Percentiles rank a stretch among this genome's conserved stretches.
Evolutionary conservation across 805 yeast genomes (phyloP).

Genomic region (Metschnikowia rubicola): DNA sequence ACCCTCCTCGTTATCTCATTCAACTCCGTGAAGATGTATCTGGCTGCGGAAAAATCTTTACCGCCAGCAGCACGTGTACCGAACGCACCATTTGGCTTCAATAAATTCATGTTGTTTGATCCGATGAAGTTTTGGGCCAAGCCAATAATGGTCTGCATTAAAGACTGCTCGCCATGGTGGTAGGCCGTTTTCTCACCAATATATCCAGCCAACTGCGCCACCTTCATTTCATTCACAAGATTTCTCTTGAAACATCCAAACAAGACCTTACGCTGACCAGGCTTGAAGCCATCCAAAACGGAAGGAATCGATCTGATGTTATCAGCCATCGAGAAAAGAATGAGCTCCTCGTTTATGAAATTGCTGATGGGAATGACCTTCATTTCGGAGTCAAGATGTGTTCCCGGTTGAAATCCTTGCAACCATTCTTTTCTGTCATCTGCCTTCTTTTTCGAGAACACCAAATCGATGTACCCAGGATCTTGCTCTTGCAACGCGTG

Average conservation of each 20-base stretch:
- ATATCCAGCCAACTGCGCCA: conserved; percentile 86
- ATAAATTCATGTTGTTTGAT: conserved; percentile 77
- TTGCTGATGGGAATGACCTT: conserved; percentile 83
- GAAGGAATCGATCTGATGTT: conserved; percentile 93
- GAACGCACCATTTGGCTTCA: conserved; percentile 90
- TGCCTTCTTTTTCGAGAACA: conserved; percentile 91
- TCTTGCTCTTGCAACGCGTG: conserved; percentile 80
- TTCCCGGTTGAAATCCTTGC: conserved; percentile 86
- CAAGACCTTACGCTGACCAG: conserved; percentile 92
- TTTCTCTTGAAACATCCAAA: conserved; percentile 85
- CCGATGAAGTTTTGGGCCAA: conserved; percentile 95
- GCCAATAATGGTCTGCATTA: conserved; percentile 86
- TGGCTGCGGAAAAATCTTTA: conserved; percentile 96
- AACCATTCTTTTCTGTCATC: conserved; percentile 98
- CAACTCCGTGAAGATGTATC: conserved; percentile 89
- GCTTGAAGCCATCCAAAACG: conserved; percentile 91
- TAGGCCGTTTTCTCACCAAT: conserved; percentile 86
- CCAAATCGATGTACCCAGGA: conserved; percentile 75
- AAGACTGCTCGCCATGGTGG: conserved; percentile 91
- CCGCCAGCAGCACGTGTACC: conserved; percentile 98
- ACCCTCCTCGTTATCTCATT: conserved; percentile 70
- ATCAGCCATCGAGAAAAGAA: conserved; percentile 94
- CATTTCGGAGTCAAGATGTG: conserved; percentile 78
- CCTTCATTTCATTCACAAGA: conserved; percentile 74
- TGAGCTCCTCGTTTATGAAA: conserved; percentile 91